Conservation (phyloP, 1,139 yeast genomes). For the Candida sp. region DNA sequence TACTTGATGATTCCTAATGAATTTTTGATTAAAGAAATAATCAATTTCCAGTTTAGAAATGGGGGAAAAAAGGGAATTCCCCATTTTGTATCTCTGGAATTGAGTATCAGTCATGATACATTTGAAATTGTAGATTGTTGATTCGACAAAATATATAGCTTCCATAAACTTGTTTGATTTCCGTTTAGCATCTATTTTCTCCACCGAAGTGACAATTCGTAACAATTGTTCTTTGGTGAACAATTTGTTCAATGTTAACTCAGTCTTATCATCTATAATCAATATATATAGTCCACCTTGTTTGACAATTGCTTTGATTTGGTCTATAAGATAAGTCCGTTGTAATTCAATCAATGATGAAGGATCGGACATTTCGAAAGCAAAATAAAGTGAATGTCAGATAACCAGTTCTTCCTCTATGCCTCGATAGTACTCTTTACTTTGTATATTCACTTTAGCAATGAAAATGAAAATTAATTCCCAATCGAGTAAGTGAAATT, state of each 20-base stretch:
- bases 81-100: slow-evolving; percentile 33
- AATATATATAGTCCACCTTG: slow-evolving; percentile 36
- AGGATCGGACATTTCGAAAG: slow-evolving; percentile 17
- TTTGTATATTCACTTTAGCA: neutral
- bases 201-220: slow-evolving; percentile 41
- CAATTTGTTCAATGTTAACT: slow-evolving; percentile 30
- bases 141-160: slow-evolving; percentile 41
- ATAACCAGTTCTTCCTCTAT: neutral
- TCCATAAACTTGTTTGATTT: slow-evolving; percentile 35
- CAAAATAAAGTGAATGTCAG: too few relatives aligned
- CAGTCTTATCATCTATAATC: slow-evolving; percentile 36
- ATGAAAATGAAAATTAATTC: neutral
- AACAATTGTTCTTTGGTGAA: slow-evolving; percentile 35
- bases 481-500: neutral
- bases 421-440: neutral
- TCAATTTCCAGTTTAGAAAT: slow-evolving; percentile 18
- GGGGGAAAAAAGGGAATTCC: slow-evolving; percentile 38
- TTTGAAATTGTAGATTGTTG: slow-evolving; percentile 33
- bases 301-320: slow-evolving; percentile 29
- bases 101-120: slow-evolving; percentile 43
- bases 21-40: slow-evolving; percentile 13
- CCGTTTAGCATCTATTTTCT: slow-evolving; percentile 33
- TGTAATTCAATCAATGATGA: slow-evolving; percentile 33
- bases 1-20: slow-evolving; percentile 29
- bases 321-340: slow-evolving; percentile 30